phyloP scores from a whole-genome alignment of 306 rosid genomes.

The Cicer chorassanicum region DNA sequence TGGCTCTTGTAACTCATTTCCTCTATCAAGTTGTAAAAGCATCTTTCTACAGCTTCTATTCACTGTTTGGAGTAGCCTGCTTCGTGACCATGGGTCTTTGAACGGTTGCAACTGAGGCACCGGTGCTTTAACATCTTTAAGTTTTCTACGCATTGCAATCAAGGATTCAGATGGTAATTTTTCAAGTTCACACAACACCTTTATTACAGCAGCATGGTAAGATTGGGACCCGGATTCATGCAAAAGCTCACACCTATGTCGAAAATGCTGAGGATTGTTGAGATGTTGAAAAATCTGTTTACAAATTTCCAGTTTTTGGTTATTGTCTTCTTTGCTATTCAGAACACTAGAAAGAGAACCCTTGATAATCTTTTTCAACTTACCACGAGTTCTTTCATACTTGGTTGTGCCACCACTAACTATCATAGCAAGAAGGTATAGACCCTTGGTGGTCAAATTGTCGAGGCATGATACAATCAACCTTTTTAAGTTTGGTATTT shows the following conservation, averaged over 20 bases:
- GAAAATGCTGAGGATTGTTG: constrained; percentile 59
- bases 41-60: constrained; percentile 47
- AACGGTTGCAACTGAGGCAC: constrained; percentile 58
- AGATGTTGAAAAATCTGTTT: constrained; percentile 59
- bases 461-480: constrained; percentile 57
- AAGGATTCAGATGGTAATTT: constrained; percentile 59
- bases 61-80: constrained; percentile 52
- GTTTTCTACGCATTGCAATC: constrained; percentile 73
- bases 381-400: constrained; percentile 65
- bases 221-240: constrained; percentile 45
- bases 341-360: constrained; percentile 54
- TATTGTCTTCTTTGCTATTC: constrained; percentile 38
- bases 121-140: constrained; percentile 49
- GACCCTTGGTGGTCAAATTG: constrained; percentile 70
- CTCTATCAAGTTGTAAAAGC: constrained; percentile 60
- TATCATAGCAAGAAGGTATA: constrained; percentile 59
- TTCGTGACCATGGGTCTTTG: constrained; percentile 57
- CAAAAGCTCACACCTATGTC: constrained; percentile 43
- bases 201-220: constrained; percentile 45
- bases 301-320: constrained; percentile 44
- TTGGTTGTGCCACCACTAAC: constrained; percentile 54
- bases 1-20: constrained; percentile 62
- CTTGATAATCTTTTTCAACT: constrained; percentile 62
- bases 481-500: constrained; percentile 41
- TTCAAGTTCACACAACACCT: constrained; percentile 55